Conservation (phyloP, 352 stramenopile species). For the Globisporangium rhizosaccharum region DNA sequence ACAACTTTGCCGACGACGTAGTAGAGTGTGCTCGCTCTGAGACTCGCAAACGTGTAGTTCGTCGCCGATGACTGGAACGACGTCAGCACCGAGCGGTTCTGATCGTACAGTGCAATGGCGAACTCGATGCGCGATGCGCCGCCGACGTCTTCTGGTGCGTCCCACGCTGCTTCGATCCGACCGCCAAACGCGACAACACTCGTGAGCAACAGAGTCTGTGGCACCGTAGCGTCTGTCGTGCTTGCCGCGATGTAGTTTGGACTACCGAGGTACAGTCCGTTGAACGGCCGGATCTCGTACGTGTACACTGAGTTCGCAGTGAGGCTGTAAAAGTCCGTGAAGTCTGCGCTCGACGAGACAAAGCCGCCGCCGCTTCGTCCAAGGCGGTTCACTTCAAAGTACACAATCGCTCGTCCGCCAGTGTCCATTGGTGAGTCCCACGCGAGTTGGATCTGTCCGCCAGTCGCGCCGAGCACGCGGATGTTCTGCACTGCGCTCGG, state of each 20-base stretch:
- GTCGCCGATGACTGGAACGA: slow-evolving; percentile 1
- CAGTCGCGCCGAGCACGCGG: slow-evolving; percentile 4
- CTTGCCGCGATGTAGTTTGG: neutral
- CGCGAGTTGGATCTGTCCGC: slow-evolving; percentile 26
- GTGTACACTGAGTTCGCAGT: slow-evolving; percentile 22
- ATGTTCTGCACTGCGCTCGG: slow-evolving; percentile 22
- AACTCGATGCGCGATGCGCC: slow-evolving; percentile 31
- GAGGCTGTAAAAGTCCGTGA: slow-evolving; percentile 30
- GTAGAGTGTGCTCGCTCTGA: slow-evolving; percentile 23
- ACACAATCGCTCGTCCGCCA: slow-evolving; percentile 31
- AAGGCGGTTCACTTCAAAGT: slow-evolving; percentile 34
- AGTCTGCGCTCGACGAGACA: slow-evolving; percentile 11
- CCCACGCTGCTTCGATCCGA: slow-evolving; percentile 37
- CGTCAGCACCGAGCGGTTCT: neutral
- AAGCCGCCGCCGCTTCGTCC: slow-evolving; percentile 10
- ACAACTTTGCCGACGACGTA: slow-evolving; percentile 15
- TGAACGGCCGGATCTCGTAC: slow-evolving; percentile 44
- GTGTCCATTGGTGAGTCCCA: slow-evolving; percentile 43
- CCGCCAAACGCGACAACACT: slow-evolving; percentile 29
- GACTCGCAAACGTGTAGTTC: slow-evolving; percentile 12
- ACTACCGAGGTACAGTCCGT: slow-evolving; percentile 24
- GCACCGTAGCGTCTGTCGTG: slow-evolving; percentile 21
- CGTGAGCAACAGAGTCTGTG: slow-evolving; percentile 21
- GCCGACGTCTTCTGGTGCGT: slow-evolving; percentile 29
- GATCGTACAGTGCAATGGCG: slow-evolving; percentile 1